phyloP scores from a whole-genome alignment of 73 alveolate genomes.

The Paramecium sonneborni region DNA sequence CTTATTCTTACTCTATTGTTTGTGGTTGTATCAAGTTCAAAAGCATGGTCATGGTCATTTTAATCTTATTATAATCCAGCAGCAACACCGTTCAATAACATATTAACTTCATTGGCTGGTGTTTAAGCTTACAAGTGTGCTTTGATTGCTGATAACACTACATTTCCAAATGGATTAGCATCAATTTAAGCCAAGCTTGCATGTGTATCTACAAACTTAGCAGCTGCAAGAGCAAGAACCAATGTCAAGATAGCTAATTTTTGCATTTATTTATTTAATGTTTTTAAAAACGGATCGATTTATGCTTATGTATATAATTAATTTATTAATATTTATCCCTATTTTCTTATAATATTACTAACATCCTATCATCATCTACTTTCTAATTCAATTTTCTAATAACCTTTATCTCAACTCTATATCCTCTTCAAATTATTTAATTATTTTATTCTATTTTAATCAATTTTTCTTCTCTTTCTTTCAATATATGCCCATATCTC shows the following conservation, averaged over 20 bases:
- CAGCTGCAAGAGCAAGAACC: constrained; percentile 64
- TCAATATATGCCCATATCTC: no score
- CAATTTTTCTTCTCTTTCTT: background rate
- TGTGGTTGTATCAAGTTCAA: background rate
- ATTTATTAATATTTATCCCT: background rate
- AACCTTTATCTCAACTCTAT: background rate
- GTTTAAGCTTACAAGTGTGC: constrained; percentile 46
- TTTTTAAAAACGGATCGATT: constrained; percentile 62
- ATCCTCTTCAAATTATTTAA: background rate
- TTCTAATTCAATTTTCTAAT: background rate
- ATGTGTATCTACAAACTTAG: constrained; percentile 44
- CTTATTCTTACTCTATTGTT: background rate
- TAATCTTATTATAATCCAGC: constrained; percentile 47
- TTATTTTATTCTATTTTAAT: background rate
- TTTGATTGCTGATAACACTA: constrained; percentile 56
- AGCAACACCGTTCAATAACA: constrained; percentile 47
- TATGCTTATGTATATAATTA: constrained; percentile 62
- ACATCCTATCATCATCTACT: background rate
- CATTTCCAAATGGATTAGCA: constrained; percentile 56
- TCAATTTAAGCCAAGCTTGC: constrained; percentile 52
- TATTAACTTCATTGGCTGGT: constrained; percentile 56
- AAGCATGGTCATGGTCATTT: constrained; percentile 22
- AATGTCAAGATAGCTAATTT: constrained; percentile 48
- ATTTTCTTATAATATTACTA: background rate
- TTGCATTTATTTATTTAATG: constrained; percentile 45